Evolutionary conservation across 768 basidiomycete species (phyloP).

Genomic region (Boletus pseudopeckii): DNA sequence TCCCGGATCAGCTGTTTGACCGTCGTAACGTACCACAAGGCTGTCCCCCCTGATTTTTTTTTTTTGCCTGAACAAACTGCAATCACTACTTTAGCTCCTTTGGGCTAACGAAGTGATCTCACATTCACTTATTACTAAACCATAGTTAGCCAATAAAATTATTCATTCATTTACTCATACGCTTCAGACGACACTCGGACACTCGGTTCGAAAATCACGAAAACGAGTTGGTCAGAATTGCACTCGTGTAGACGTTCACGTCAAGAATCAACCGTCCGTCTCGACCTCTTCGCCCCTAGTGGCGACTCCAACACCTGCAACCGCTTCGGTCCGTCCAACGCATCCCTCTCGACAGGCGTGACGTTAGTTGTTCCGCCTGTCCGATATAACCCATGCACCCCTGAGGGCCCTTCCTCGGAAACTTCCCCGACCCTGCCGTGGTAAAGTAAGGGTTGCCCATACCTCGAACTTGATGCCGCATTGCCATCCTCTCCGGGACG

Average conservation of each 20-base stretch:
- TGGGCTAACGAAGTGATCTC: no score
- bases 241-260: not conserved
- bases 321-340: slow-evolving; percentile 15
- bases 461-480: slow-evolving; percentile 6
- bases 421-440: slow-evolving; percentile 20
- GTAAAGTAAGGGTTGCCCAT: slow-evolving; percentile 5
- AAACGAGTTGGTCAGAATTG: not conserved
- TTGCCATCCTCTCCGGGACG: slow-evolving; percentile 27
- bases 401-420: slow-evolving; percentile 18
- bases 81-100: no score
- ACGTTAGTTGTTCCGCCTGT: slow-evolving; percentile 37
- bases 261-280: slow-evolving; percentile 19
- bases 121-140: no score
- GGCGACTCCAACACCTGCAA: slow-evolving; percentile 29
- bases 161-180: no score
- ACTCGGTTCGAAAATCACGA: not conserved
- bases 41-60: no score
- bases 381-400: slow-evolving; percentile 15
- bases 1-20: no score
- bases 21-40: no score
- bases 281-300: slow-evolving; percentile 25
- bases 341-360: slow-evolving; percentile 50
- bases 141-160: no score
- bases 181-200: not conserved
- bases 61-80: no score